These are phyloP conservation scores for Colletotrichum gigasporum DNA, from an alignment of 2,329 filamentous ascomycete species.

Conservation along the genomic window DNA sequence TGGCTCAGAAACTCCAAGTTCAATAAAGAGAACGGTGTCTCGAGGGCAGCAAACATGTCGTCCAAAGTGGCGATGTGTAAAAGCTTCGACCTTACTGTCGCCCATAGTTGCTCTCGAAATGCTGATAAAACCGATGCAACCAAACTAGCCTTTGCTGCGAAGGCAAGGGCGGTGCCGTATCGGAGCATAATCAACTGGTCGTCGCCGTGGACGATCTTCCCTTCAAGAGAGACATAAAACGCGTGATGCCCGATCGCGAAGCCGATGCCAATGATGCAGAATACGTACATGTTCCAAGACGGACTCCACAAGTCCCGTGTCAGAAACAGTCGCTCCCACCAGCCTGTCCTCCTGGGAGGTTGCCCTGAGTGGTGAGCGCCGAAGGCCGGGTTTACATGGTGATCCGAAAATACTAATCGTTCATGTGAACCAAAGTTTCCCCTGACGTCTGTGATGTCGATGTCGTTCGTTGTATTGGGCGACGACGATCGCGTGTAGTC, in stretches of 20 bases:
- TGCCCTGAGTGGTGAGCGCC: background rate
- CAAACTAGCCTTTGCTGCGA: constrained; percentile 46
- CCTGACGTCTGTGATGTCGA: background rate
- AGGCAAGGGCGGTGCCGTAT: constrained; percentile 45
- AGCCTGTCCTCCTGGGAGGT: background rate
- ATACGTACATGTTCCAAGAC: constrained; percentile 44
- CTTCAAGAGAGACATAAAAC: constrained; percentile 43
- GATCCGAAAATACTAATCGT: background rate
- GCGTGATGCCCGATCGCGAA: constrained; percentile 45
- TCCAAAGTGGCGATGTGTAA: constrained; percentile 31
- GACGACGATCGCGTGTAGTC: too few species aligned
- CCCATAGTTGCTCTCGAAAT: constrained; percentile 30
- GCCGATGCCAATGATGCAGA: constrained; percentile 41
- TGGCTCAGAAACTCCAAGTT: constrained; percentile 40
- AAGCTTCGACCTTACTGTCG: constrained; percentile 25
- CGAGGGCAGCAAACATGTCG: constrained; percentile 42
- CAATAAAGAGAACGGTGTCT: constrained; percentile 38
- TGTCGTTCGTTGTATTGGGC: too few species aligned
- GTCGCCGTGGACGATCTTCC: constrained; percentile 35
- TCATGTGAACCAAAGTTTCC: background rate
- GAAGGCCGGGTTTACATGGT: background rate
- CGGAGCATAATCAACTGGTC: constrained; percentile 45
- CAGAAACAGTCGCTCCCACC: background rate
- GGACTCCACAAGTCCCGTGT: constrained; percentile 43
- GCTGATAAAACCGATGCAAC: constrained; percentile 42